Evolutionary conservation across 768 basidiomycete genomes (phyloP), one percentile per base, ranked within the genome.

Genomic region (Cyclocybe cylindracea): DNA sequence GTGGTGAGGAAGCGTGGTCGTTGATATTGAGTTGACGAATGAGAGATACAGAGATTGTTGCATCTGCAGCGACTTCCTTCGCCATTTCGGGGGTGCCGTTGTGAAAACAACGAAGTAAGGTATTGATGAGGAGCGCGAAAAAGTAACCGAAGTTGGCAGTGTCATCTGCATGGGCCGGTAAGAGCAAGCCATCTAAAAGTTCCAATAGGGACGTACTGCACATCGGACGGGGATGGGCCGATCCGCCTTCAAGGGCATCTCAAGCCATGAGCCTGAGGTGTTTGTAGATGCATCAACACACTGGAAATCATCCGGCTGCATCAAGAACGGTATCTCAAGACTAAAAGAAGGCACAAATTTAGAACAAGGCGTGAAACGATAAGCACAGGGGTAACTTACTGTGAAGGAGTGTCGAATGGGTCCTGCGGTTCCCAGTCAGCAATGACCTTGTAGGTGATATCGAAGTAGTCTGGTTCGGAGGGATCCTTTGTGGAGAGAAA

Each of bases 41-140:
- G 19, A 90, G 73, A 0, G 83, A 83, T 8, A 88, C 79, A n/a
- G 79, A 79, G 32, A 88, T 82, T 10, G 85, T 86, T 5, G 88
- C 84, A 62, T 89, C 87, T 4, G 84, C 61, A 7, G 86, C 82
- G 34, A 89, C 86, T 61, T 89, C 86, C 51, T 76, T 78, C 7
- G 83, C 77, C 32, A 89, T 68, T 9, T 67, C 56, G 1, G 73
- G 66, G 84, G 80, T 7, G 68, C 79, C 31, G 88, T 88, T 8
- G 81, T 80, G 67, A 89, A 89, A 29, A 89, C 84, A 47, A 87
- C 85, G 59, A 83, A 89, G 60, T 83, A 89, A 10, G 87, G 81
- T 54, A 90, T 78, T n/a, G 77, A 78, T 13, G 76, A 76, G 19
- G 76, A 65, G 29, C 87, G 85, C 58, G 81, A 74, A 68, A 87